A percentile compares a stretch with the other conserved stretches of the same genome.
Conservation (phyloP, 2,329 filamentous ascomycete genomes). For the Curvularia sp. region DNA sequence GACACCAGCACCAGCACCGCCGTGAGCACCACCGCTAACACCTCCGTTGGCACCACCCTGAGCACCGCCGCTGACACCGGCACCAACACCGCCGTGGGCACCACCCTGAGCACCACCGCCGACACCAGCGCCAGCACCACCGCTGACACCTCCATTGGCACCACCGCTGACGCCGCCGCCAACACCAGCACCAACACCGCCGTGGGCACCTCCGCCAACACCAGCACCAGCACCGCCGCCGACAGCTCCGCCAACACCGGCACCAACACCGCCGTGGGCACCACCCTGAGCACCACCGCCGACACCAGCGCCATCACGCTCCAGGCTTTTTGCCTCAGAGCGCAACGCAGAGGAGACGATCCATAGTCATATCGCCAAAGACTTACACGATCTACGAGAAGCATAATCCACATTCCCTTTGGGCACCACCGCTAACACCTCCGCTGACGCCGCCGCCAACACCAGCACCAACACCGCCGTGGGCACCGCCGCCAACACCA, state of each 20-base stretch:
- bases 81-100: slow-evolving; percentile 1
- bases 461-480: not conserved
- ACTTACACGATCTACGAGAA: no score
- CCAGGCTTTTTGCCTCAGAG: no score
- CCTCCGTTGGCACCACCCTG: not conserved
- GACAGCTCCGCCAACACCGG: not conserved
- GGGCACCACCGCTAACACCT: slow-evolving; percentile 1
- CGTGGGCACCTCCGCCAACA: not conserved
- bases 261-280: slow-evolving; percentile 1
- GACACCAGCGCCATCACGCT: not conserved
- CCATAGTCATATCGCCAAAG: no score
- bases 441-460: not conserved
- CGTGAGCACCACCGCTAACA: not conserved
- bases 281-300: not conserved
- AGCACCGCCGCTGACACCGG: not conserved
- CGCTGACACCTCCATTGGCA: not conserved
- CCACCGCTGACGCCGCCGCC: not conserved
- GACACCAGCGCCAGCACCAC: not conserved
- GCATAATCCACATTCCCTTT: no score
- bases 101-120: not conserved
- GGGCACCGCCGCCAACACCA: slow-evolving; percentile 2
- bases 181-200: slow-evolving; percentile 1
- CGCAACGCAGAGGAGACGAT: no score
- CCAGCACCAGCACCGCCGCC: not conserved
- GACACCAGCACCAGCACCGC: slow-evolving; percentile 5